Evolutionary conservation across 352 stramenopile species (phyloP), one percentile per base, ranked within the genome.

Genomic region (Phytophthora pistaciae): DNA sequence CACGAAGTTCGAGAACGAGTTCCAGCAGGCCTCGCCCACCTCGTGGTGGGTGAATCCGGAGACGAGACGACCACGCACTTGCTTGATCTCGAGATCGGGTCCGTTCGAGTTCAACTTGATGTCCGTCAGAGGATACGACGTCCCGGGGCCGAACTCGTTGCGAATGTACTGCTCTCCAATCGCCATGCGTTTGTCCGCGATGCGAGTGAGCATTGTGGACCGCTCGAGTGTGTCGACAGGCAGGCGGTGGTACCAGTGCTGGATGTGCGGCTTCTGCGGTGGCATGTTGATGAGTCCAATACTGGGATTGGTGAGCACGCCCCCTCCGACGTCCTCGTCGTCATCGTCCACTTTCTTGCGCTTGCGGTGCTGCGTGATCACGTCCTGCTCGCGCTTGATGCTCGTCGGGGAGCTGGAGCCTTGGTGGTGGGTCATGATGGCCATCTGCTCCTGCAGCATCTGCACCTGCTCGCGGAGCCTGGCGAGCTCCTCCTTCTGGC

Each of bases 21-120:
- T 87, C 87, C 87, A 95, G 52, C 81, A 84, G 8, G 87, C 87
- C 18, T 91, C 82, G 3, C 78, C 80, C 31, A 95, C 75, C 29
- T 91, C 80, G 2, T 82, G 63, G 67, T 92, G 84, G 38, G 82
- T 89, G 49, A 91, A 91, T 0, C 80, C 81, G 0, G 77, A 66
- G 40, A 91, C 68, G 31, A 84, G 49, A 56, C 91, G 90, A 9
- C 81, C 86, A 7, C 87, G 87, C 36, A 93, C 70, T 58, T 92
- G 72, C 64, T 92, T 86, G 66, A 95, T 92, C 74, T 95, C 85
- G 58, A 95, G 84, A 70, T 95, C 85, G 7, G 87, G 87, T 2
- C 85, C 86, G 44, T 91, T 92, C 56, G 83, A 92, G 66, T 91
- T 93, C 18, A 95, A 71, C 53, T 92, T 92, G 66, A 95, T 91